Evolutionary conservation across 352 stramenopile genomes (phyloP), one percentile per base, ranked within the genome.

Genomic region (Lagenidium giganteum): DNA sequence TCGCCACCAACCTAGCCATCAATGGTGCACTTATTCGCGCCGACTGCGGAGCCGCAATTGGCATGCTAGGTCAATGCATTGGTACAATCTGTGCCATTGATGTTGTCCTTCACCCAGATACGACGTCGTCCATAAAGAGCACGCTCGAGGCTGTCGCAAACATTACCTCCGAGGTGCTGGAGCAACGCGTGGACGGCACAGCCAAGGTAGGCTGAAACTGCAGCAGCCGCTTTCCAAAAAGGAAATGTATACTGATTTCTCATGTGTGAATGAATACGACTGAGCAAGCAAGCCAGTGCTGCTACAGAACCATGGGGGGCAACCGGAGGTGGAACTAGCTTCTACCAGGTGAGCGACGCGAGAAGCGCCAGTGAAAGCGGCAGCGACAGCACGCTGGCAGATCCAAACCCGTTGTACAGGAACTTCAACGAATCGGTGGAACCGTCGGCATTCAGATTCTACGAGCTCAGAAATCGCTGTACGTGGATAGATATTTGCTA

Each of bases 391-490:
- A n/a, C n/a, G n/a, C n/a, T n/a, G n/a, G n/a, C n/a, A n/a, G n/a
- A n/a, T n/a, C n/a, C n/a, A n/a, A n/a, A n/a, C n/a, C n/a, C 28
- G n/a, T 33, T 11, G n/a, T 33, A n/a, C 28, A 33, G 28, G 28
- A 33, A n/a, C 28, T 33, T 33, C n/a, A n/a, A 33, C 28, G 28
- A 11, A 33, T 54, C 45, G 1, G 46, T 82, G 3, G 60, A 44
- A 0, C 30, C 46, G 8, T 36, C 66, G 13, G 64, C 69, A 2
- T 71, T 82, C 45, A 46, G 18, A 41, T 51, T 18, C 42, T 82
- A 7, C 61, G 62, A 2, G 62, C 66, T 14, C 42, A 79, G 28
- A 60, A 79, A 51, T 59, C 58, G 22, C 47, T 82, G 64, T 75
- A 61, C 28, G 60, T 69, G 4, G 18, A 14, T 12, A 18, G n/a